These are phyloP conservation scores for Phyllosticta citrichinensis DNA, from an alignment of 2,329 filamentous ascomycete genomes.

Conservation along the genomic window DNA sequence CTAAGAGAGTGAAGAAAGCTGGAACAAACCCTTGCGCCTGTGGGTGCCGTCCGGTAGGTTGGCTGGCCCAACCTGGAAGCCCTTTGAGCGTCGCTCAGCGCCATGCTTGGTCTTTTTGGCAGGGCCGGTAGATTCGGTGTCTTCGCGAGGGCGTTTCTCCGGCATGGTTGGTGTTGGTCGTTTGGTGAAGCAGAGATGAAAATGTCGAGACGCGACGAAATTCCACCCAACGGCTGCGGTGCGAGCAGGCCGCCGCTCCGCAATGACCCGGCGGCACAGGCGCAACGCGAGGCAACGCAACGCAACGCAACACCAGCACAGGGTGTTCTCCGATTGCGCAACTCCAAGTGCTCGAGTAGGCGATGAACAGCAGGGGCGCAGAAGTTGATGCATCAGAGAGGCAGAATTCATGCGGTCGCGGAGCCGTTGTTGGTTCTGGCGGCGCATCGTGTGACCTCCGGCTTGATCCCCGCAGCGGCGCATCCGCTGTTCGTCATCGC, in stretches of 20 bases:
- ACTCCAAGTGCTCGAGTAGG: not conserved
- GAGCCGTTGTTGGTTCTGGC: not conserved
- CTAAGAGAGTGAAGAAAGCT: not conserved
- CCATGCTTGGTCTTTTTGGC: conserved; percentile 35
- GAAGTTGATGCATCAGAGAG: not conserved
- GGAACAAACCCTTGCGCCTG: conserved; percentile 58
- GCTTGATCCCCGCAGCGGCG: not conserved
- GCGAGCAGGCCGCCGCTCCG: not conserved
- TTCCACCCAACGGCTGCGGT: not conserved
- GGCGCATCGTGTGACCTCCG: conserved; percentile 7
- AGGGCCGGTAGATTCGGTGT: conserved; percentile 25
- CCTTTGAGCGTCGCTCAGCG: conserved; percentile 40
- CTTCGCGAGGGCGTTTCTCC: conserved; percentile 47
- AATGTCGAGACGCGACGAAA: not conserved
- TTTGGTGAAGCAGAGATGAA: not conserved
- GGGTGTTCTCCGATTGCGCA: not conserved
- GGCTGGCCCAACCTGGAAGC: conserved; percentile 77
- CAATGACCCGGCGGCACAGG: not conserved
- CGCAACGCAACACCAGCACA: not conserved
- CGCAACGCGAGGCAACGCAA: not conserved
- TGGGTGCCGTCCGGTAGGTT: conserved; percentile 87
- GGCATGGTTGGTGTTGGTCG: conserved; percentile 38
- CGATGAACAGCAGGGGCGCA: not conserved
- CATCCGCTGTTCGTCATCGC: not conserved
- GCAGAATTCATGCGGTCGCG: not conserved